These are phyloP conservation scores for Saccharomycopsis fermentans DNA, from an alignment of 805 yeast genomes.

Conservation along the genomic window DNA sequence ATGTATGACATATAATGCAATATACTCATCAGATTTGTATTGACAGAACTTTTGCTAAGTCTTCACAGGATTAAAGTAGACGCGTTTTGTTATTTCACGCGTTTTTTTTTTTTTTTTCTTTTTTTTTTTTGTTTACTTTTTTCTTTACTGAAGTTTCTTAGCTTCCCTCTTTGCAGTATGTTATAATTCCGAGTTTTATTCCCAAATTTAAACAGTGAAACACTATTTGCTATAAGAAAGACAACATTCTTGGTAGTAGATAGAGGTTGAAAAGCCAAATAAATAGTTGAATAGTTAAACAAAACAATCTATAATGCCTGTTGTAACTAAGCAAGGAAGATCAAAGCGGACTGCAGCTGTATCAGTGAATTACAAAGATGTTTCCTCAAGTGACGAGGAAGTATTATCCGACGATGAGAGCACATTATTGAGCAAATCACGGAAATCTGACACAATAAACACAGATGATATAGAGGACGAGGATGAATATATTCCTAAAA, in stretches of 20 bases:
- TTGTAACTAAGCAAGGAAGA: not conserved
- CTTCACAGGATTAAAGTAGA: too few species aligned
- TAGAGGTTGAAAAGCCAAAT: too few species aligned
- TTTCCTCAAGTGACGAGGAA: not conserved
- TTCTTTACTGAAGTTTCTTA: not conserved
- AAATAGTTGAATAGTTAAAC: too few species aligned
- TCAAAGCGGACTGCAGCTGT: not conserved
- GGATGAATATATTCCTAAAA: conserved; percentile 1
- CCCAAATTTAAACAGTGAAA: too few species aligned
- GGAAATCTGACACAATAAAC: not conserved
- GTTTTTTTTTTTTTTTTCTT: not conserved
- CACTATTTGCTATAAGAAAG: too few species aligned
- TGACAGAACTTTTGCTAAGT: too few species aligned
- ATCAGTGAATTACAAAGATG: not conserved
- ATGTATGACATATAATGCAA: too few species aligned
- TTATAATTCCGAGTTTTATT: not conserved
- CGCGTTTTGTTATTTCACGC: not conserved
- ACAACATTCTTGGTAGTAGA: too few species aligned
- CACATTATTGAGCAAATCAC: not conserved
- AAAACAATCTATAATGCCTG: not conserved
- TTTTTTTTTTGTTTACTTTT: too few species aligned
- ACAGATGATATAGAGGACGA: not conserved
- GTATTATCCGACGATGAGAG: not conserved
- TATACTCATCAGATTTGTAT: too few species aligned
- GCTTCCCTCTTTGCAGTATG: not conserved